Evolutionary conservation across 768 basidiomycete genomes (phyloP), one percentile per base, ranked within the genome.

Genomic region (Rhizopogon roseolus): DNA sequence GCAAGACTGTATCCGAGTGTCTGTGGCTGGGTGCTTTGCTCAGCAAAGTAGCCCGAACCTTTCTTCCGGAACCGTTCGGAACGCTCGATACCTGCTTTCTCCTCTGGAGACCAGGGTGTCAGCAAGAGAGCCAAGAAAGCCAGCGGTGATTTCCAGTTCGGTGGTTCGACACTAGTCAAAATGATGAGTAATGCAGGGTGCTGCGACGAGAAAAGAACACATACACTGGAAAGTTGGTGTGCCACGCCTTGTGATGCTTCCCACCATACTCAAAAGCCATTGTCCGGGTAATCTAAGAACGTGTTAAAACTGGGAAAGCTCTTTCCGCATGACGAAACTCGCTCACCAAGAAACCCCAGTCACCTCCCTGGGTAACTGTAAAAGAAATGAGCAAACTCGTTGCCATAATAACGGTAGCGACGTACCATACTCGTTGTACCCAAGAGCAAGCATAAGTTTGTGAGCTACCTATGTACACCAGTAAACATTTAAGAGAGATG

Each of bases 1-100:
- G 77, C 68, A 3, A 83, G 66, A 22, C 66, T 53, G 60, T 82
- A 82, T 0, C 76, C 80, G 1, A 79, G 57, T 0, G 77, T 78
- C 54, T 78, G 77, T 1, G 77, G 77, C 50, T 72, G 66, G 7
- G 76, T 78, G 0, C 72, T 61, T 55, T 80, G 80, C 46, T 69
- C 57, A 11, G 48, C 11, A 43, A 62, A 65, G 58, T 81, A 81
- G 5, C 76, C 79, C 0, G 41, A 39, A 5, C 73, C 73, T 13
- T 65, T 59, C 1, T 52, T 58, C 8, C 55, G 28, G 57, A 69
- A 75, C 63, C 64, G 66, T 37, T 57, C 29, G 0, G 63, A 57
- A 16, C 67, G 60, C 38, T 68, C 62, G 14, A 73, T 36, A 0
- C 67, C 73, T 2, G 64, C 70, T 28, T 70, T 67, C 36, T 78